These are phyloP conservation scores for Diplodia mutila DNA, from an alignment of 2,329 filamentous ascomycete species.

Conservation along the genomic window DNA sequence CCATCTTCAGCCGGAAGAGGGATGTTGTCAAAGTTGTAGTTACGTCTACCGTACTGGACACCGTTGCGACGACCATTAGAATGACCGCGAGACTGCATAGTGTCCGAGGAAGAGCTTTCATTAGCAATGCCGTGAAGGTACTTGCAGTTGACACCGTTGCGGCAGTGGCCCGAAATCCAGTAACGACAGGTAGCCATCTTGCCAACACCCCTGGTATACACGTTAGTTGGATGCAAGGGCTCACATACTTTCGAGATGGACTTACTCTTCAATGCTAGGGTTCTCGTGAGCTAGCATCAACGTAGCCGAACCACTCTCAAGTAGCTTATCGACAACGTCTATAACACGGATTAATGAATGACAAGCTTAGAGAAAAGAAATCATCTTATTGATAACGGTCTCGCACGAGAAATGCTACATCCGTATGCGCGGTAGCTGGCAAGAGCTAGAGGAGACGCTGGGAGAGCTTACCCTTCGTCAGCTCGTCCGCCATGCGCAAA, in stretches of 20 bases:
- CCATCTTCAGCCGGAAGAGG: background rate
- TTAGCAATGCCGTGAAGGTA: background rate
- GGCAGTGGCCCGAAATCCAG: conserved; percentile 21
- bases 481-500: conserved; percentile 4
- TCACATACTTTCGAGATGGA: background rate
- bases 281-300: background rate
- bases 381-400: background rate
- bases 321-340: background rate
- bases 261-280: background rate
- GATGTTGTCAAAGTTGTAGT: conserved; percentile 3
- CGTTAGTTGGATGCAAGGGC: background rate
- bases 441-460: background rate
- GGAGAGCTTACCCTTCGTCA: conserved; percentile 19
- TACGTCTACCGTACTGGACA: background rate
- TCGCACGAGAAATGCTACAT: background rate
- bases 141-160: conserved; percentile 3
- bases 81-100: background rate
- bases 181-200: conserved; percentile 11
- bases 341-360: background rate
- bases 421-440: background rate
- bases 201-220: background rate
- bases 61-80: background rate
- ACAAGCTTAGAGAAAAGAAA: background rate
- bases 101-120: background rate
- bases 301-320: background rate